Conservation (phyloP, 192 early-diverging fungal genomes). For the Linnemannia schmuckeri region DNA sequence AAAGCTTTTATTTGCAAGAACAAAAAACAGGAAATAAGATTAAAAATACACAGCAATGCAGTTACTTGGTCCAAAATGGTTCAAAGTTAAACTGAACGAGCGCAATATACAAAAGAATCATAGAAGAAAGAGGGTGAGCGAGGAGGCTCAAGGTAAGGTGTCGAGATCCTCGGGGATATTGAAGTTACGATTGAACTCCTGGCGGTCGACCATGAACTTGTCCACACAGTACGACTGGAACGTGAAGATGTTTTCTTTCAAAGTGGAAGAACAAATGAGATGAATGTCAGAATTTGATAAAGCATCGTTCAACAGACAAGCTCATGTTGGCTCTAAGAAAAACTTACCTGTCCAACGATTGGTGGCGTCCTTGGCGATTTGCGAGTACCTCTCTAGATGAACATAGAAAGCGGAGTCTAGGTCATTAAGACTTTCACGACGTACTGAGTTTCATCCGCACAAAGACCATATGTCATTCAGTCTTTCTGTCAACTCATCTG, state of each 20-base stretch:
- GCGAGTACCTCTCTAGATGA: slow-evolving; percentile 67
- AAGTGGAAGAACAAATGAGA: neutral
- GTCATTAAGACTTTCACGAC: neutral
- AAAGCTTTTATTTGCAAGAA: neutral
- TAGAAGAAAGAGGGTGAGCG: neutral
- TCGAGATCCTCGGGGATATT: slow-evolving; percentile 82
- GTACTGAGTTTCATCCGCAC: neutral
- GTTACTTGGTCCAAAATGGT: neutral
- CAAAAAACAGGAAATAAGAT: neutral
- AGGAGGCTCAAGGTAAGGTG: slow-evolving; percentile 58
- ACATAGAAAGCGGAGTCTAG: neutral
- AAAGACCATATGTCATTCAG: neutral
- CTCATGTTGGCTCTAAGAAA: neutral
- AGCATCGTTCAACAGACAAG: neutral
- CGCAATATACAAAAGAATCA: neutral
- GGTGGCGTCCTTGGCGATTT: slow-evolving; percentile 75
- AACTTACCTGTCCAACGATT: slow-evolving; percentile 88
- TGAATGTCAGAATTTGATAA: neutral
- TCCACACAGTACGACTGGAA: slow-evolving; percentile 82
- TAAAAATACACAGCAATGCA: neutral
- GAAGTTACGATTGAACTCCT: slow-evolving; percentile 75
- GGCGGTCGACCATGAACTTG: slow-evolving; percentile 74
- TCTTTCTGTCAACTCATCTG: neutral
- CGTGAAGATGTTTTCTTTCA: slow-evolving; percentile 85
- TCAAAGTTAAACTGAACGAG: neutral